These are phyloP conservation scores for Pythium myriotylum DNA, from an alignment of 352 stramenopile species.

Conservation along the genomic window DNA sequence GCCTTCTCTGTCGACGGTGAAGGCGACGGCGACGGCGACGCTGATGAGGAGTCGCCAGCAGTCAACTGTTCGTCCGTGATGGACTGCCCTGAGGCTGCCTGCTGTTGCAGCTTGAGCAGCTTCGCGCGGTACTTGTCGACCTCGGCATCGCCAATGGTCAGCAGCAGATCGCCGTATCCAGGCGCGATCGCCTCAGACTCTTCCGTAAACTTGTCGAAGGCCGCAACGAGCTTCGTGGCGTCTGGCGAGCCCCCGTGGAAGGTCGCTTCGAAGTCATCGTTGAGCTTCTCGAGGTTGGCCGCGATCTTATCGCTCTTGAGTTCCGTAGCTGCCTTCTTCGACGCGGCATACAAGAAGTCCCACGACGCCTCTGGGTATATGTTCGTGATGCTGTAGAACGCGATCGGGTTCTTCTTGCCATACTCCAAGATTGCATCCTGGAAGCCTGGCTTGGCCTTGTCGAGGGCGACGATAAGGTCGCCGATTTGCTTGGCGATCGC, in stretches of 20 bases:
- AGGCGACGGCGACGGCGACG: not conserved
- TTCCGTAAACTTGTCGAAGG: not conserved
- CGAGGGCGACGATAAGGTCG: not conserved
- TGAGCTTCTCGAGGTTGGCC: not conserved
- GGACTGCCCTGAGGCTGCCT: not conserved
- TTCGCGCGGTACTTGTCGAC: not conserved
- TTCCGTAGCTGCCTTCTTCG: not conserved
- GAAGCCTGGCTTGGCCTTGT: not conserved
- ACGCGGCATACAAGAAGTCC: conserved; percentile 5
- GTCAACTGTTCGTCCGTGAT: not conserved
- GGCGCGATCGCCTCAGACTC: no score
- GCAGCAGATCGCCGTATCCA: no score
- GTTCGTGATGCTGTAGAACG: not conserved
- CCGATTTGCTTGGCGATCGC: not conserved
- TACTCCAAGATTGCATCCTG: not conserved
- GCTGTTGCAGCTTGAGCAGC: not conserved
- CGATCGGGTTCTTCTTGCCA: not conserved
- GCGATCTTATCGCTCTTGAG: not conserved
- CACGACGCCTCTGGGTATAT: not conserved
- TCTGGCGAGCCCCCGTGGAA: not conserved
- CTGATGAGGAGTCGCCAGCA: not conserved
- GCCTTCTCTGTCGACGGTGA: not conserved
- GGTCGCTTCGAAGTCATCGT: not conserved
- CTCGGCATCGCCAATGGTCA: not conserved
- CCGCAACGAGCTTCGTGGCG: not conserved